Percentiles rank a stretch among this genome's conserved stretches.
Evolutionary conservation across 1,284 basidiomycete species (phyloP).

Genomic region (Tilletia caries): DNA sequence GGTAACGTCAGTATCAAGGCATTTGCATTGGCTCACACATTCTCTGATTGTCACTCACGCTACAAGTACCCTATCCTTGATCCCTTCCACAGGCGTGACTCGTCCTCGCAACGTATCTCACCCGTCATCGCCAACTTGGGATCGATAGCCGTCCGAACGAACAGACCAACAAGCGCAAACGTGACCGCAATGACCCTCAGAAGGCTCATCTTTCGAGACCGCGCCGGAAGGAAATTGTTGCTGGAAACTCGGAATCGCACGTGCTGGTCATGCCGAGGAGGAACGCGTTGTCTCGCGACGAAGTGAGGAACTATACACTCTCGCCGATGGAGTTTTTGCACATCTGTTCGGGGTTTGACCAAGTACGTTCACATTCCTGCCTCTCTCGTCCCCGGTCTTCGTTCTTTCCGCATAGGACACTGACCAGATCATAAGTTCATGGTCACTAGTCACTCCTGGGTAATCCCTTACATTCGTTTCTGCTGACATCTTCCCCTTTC

Average conservation of each 20-base stretch:
- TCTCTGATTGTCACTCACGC: no score
- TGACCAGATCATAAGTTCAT: no score
- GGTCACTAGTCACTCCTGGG: no score
- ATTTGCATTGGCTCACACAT: no score
- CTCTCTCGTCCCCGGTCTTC: no score
- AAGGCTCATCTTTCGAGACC: slow-evolving; percentile 82
- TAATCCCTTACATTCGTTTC: no score
- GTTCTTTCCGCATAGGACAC: no score
- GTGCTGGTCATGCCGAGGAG: slow-evolving; percentile 71
- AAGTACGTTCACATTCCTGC: no score
- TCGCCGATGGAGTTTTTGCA: slow-evolving; percentile 79
- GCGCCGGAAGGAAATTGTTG: slow-evolving; percentile 79
- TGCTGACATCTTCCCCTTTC: no score
- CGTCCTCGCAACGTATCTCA: slow-evolving; percentile 48
- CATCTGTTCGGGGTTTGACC: no score
- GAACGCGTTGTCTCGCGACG: slow-evolving; percentile 71
- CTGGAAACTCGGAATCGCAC: slow-evolving; percentile 69
- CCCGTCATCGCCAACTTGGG: slow-evolving; percentile 51
- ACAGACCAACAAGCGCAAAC: slow-evolving; percentile 76
- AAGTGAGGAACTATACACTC: slow-evolving; percentile 72
- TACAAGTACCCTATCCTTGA: slow-evolving; percentile 49
- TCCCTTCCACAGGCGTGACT: slow-evolving; percentile 50
- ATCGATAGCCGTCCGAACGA: slow-evolving; percentile 65
- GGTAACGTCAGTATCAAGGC: no score
- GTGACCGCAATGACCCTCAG: slow-evolving; percentile 80